phyloP scores from a whole-genome alignment of 2,329 filamentous ascomycete species.

The Canariomyces notabilis region DNA sequence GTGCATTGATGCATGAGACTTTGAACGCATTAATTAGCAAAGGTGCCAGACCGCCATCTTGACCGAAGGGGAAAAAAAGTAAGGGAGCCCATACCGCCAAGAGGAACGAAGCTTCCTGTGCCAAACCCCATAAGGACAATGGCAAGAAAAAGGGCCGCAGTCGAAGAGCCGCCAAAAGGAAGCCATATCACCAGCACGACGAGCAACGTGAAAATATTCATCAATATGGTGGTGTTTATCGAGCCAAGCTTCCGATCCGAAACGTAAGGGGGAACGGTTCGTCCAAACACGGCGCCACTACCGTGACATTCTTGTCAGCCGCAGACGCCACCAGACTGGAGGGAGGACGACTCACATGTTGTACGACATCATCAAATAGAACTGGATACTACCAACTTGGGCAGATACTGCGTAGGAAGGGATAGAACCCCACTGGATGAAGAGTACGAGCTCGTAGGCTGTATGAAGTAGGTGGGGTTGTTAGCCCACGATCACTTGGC shows the following conservation, averaged over 20 bases:
- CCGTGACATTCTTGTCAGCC: constrained; percentile 1
- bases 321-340: not conserved
- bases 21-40: not conserved
- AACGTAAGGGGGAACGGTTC: constrained; percentile 26
- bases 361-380: constrained; percentile 29
- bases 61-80: not conserved
- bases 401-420: constrained; percentile 26
- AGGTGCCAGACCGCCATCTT: not conserved
- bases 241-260: constrained; percentile 24
- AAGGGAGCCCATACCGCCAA: constrained; percentile 20
- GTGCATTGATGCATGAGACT: constrained; percentile 27
- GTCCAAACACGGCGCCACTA: constrained; percentile 27
- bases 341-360: constrained; percentile 26
- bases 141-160: constrained; percentile 23
- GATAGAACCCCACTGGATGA: constrained; percentile 30
- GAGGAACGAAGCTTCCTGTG: constrained; percentile 28
- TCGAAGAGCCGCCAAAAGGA: constrained; percentile 23
- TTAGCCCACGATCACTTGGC: not conserved
- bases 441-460: constrained; percentile 31
- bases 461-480: constrained; percentile 1
- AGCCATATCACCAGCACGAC: constrained; percentile 26
- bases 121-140: constrained; percentile 28
- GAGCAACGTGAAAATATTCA: constrained; percentile 25
- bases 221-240: constrained; percentile 26
- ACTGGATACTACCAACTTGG: constrained; percentile 23